Base-by-base conservation (phyloP, 768 basidiomycete genomes). In the Candolleomyces efflorescens region DNA sequence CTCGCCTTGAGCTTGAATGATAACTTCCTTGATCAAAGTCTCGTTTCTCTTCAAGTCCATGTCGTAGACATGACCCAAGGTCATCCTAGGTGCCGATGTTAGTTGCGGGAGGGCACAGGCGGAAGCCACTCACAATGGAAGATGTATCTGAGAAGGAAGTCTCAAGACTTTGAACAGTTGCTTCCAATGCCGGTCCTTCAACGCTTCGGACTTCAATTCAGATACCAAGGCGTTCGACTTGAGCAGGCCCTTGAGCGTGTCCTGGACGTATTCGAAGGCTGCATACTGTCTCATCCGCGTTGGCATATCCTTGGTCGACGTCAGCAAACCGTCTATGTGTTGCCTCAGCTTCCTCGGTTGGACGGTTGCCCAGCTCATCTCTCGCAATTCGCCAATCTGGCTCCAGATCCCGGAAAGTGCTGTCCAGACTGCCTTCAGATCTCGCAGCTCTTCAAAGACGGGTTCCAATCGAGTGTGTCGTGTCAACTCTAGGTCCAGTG, bases 221-320 rank as follows among this genome's bases (percentile, higher is more conserved):
- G 86, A 86, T n/a, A 99, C 80, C 62, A 97, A 76, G 0, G 86
- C 69, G 69, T 99, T 98, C 38, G 90, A 87, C 75, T 97, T 98
- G 62, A 98, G 81, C 49, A 94, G 78, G 12, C 86, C 84, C 46
- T 89, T 83, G 54, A 99, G 78, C 20, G 88, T 82, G 44, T 99
- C 96, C 67, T 98, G 95, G 2, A 98, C 94, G 69, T 92, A 95
- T 78, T 98, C 97, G 67, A 98, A 99, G 0, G 97, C 97, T 9
- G 94, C 92, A 70, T 99, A 99, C 69, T 99, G 97, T 54, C 97
- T 84, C 97, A 98, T 99, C 60, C 95, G 81, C 38, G 92, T 96
- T 1, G 97, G 97, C 96, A 99, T 98, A 49, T 98, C 96, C 75
- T 94, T 92, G 22, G 96, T 98, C n/a, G 93, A 93, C 23, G 83